phyloP scores from a whole-genome alignment of 1,284 basidiomycete species.

The Cerrena zonata region DNA sequence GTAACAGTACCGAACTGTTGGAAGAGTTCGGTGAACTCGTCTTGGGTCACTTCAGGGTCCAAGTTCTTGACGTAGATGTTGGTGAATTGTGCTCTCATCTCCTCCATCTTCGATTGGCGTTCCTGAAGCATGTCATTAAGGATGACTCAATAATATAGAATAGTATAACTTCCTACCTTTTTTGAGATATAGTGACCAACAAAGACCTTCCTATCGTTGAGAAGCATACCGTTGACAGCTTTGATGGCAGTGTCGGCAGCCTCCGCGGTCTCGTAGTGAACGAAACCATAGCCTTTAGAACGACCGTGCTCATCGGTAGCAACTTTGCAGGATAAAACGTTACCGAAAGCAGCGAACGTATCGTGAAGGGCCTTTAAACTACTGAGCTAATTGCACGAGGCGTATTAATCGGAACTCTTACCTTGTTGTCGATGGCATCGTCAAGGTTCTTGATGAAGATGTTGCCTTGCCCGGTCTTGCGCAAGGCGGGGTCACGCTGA shows the following conservation, averaged over 20 bases:
- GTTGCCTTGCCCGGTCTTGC: slow-evolving; percentile 99
- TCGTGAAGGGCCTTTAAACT: slow-evolving; percentile 93
- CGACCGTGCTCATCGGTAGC: slow-evolving; percentile 89
- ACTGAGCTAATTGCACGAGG: too few species aligned
- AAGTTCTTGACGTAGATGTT: slow-evolving; percentile 99
- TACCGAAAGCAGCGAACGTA: slow-evolving; percentile 98
- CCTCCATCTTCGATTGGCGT: slow-evolving; percentile 96
- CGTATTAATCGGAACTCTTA: too few species aligned
- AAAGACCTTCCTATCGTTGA: slow-evolving; percentile 99
- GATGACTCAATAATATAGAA: background rate
- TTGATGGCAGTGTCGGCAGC: slow-evolving; percentile 95
- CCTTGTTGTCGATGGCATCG: slow-evolving; percentile 98
- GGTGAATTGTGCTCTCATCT: slow-evolving; percentile 94
- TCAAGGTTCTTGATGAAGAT: slow-evolving; percentile 99
- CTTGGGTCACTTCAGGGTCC: slow-evolving; percentile 78
- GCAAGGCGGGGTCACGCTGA: slow-evolving; percentile 97
- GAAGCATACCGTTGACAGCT: slow-evolving; percentile 97
- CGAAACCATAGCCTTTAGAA: slow-evolving; percentile 96
- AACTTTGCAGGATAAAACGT: slow-evolving; percentile 99
- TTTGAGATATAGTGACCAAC: slow-evolving; percentile 97
- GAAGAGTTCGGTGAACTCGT: slow-evolving; percentile 87
- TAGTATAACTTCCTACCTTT: slow-evolving; percentile 57
- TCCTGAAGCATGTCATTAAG: slow-evolving; percentile 44
- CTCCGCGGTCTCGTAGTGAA: slow-evolving; percentile 98
- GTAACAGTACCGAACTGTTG: slow-evolving; percentile 79